Percentiles rank a stretch among this genome's conserved stretches.
phyloP scores from a whole-genome alignment of 2,329 filamentous ascomycete genomes.

The Scytalidium sp. region DNA sequence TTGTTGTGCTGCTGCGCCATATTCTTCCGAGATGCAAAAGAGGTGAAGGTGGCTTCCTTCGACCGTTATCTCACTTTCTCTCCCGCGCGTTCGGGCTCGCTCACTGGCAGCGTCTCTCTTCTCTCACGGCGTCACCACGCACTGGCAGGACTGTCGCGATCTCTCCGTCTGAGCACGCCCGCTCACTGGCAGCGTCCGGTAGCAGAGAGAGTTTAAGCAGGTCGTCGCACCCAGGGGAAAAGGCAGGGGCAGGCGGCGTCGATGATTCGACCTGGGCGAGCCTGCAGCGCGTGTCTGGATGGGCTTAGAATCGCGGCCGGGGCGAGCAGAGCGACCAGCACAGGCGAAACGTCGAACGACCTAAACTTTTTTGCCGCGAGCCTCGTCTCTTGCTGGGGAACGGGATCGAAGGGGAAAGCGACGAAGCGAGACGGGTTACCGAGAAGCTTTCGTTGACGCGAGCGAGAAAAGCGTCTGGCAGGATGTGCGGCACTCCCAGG shows the following conservation, averaged over 20 bases:
- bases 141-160: no score
- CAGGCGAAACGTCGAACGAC: constrained; percentile 1
- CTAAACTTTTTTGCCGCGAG: background rate
- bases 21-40: constrained; percentile 8
- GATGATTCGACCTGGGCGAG: background rate
- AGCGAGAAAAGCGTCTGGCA: background rate
- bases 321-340: background rate
- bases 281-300: background rate
- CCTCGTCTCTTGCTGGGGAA: background rate
- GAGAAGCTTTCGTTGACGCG: constrained; percentile 3
- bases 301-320: background rate
- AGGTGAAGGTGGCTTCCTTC: constrained; percentile 1
- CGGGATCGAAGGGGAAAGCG: background rate
- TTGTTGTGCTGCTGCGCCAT: constrained; percentile 22
- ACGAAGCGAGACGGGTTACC: constrained; percentile 3
- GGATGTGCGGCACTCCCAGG: background rate
- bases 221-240: background rate
- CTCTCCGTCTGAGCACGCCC: no score
- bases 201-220: no score
- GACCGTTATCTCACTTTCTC: constrained; percentile 1
- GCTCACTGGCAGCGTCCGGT: no score
- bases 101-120: no score
- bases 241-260: background rate
- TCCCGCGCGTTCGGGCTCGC: background rate
- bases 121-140: no score